A percentile compares a stretch with the other conserved stretches of the same genome.
Evolutionary conservation across 176 grass and related monocot species (phyloP).

Genomic region (Calamus simplicifolius): DNA sequence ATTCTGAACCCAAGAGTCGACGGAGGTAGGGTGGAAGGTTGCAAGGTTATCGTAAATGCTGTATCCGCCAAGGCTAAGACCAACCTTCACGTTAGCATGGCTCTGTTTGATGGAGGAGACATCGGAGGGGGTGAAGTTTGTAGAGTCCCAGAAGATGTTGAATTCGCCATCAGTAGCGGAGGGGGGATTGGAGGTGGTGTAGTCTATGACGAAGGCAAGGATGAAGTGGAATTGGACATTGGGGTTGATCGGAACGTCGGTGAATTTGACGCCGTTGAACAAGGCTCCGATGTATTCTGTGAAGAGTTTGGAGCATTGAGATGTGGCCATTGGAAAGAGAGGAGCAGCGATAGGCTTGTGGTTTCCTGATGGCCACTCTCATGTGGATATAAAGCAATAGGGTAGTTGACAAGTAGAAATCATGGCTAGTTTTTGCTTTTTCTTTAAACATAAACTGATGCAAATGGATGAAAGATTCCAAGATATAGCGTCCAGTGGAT

Average conservation of each 20-base stretch:
- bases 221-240: constrained; percentile 49
- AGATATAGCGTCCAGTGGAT: too few relatives aligned
- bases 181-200: constrained; percentile 32
- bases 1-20: constrained; percentile 69
- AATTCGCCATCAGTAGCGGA: constrained; percentile 60
- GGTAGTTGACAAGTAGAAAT: too few relatives aligned
- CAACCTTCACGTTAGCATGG: constrained; percentile 63
- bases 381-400: too few relatives aligned
- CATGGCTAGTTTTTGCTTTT: too few relatives aligned
- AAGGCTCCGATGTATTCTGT: constrained; percentile 70
- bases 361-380: too few relatives aligned
- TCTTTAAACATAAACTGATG: too few relatives aligned
- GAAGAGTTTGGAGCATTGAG: constrained; percentile 62
- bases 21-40: constrained; percentile 48
- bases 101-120: constrained; percentile 40
- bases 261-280: constrained; percentile 47
- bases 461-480: too few relatives aligned
- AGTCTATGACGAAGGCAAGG: constrained; percentile 72
- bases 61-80: constrained; percentile 52
- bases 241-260: constrained; percentile 60
- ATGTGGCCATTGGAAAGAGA: constrained; percentile 10
- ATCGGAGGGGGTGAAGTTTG: constrained; percentile 30
- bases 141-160: constrained; percentile 59
- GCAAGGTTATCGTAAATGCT: constrained; percentile 16
- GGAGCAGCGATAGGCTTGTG: too few relatives aligned